Evolutionary conservation across 768 basidiomycete species (phyloP), one percentile per base, ranked within the genome.

Genomic region (Baorangia bicolor): DNA sequence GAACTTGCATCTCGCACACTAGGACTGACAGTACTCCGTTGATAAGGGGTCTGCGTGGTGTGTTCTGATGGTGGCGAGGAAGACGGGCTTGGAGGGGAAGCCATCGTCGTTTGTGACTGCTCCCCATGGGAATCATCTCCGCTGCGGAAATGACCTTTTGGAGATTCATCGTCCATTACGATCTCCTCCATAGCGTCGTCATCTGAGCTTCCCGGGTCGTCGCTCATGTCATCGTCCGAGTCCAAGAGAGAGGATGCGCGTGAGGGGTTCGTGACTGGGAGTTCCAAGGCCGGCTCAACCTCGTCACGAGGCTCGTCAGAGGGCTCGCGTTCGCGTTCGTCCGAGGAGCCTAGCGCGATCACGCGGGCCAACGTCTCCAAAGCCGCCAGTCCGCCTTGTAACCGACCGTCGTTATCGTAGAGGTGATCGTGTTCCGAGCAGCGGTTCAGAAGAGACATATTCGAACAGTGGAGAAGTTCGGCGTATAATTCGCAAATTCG

Each of bases 401-500:
- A 74, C 27, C 91, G 84, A 20, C 96, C 96, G 49, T 92, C 84
- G 2, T 78, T 75, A 65, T 92, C 92, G 70, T 93, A 94, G n/a
- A 86, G 75, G 23, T 83, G 78, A 43, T 83, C 81, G 52, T 80
- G 85, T 44, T 88, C 85, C 0, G 81, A 67, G 1, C 82, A 73
- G 11, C 97, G 91, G 69, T 98, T 98, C 27, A 98, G 78, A 23
- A 98, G 81, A 6, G 91, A 87, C 96, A 99, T 98, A 66, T 97
- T 98, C 18, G 97, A 98, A 69, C 94, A 97, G 67, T 99, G 97
- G 25, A 98, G 76, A 6, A 99, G 84, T 69, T 99, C 97, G 20
- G 96, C 97, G 64, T 96, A 94, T 13, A 99, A 79, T 72, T 99
- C 97, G 73, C 94, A 92, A 64, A 98, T 94, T 11, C 96, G 86